phyloP scores from a whole-genome alignment of 768 basidiomycete species.

The Floccularia luteovirens region DNA sequence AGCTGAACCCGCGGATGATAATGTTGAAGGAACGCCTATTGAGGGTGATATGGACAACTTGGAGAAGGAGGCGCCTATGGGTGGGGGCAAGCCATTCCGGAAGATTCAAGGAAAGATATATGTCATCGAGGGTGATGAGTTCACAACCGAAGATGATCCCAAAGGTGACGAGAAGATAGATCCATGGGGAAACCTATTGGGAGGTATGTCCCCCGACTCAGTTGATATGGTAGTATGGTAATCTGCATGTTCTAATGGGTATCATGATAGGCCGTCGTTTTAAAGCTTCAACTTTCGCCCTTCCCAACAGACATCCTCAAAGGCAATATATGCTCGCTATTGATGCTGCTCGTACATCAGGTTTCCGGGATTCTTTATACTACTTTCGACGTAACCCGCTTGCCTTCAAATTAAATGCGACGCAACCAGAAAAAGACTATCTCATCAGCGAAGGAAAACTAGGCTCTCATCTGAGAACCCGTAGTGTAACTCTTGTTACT shows the following conservation, averaged over 20 bases:
- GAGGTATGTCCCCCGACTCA: slow-evolving; percentile 44
- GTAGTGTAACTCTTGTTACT: slow-evolving; percentile 91
- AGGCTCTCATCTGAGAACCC: slow-evolving; percentile 78
- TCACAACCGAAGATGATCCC: slow-evolving; percentile 72
- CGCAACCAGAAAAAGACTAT: slow-evolving; percentile 85
- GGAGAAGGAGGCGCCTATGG: slow-evolving; percentile 34
- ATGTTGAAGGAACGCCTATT: background rate
- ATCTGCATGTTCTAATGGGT: slow-evolving; percentile 4
- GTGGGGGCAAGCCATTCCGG: slow-evolving; percentile 62
- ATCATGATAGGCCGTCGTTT: slow-evolving; percentile 63
- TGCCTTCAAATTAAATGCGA: slow-evolving; percentile 86
- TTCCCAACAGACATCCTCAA: slow-evolving; percentile 78
- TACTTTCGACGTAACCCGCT: slow-evolving; percentile 91
- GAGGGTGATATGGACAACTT: slow-evolving; percentile 26
- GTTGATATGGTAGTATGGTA: background rate
- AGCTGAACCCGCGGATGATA: slow-evolving; percentile 24
- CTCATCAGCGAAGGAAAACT: slow-evolving; percentile 87
- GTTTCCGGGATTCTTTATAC: slow-evolving; percentile 96
- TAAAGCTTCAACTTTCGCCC: slow-evolving; percentile 84
- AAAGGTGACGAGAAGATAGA: slow-evolving; percentile 94
- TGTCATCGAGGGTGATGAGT: slow-evolving; percentile 85
- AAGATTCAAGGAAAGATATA: slow-evolving; percentile 69
- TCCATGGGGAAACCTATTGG: slow-evolving; percentile 71
- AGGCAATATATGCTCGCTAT: slow-evolving; percentile 93
- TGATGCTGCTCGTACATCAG: slow-evolving; percentile 92